phyloP scores from a whole-genome alignment of 1,284 basidiomycete species.

The Mycena sp. region DNA sequence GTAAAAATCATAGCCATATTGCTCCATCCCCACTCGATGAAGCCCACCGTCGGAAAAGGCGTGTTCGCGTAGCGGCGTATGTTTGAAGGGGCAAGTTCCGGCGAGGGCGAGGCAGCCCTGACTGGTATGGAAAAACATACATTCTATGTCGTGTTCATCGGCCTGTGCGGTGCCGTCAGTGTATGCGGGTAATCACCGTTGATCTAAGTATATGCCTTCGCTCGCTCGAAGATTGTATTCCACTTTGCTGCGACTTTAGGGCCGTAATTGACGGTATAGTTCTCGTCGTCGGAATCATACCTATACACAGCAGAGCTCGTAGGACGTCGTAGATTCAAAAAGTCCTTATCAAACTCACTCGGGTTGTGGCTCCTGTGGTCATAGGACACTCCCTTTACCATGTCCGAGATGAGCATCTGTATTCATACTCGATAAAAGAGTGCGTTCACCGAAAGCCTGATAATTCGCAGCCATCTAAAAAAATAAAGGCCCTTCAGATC shows the following conservation, averaged over 20 bases:
- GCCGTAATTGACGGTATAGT: neutral
- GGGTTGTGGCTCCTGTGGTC: neutral
- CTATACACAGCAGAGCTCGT: neutral
- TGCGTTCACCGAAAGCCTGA: neutral
- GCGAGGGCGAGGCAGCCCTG: slow-evolving; percentile 15
- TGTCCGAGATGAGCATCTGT: neutral
- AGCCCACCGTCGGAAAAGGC: neutral
- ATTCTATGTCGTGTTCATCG: slow-evolving; percentile 15
- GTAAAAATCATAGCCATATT: no score
- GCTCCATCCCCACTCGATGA: neutral
- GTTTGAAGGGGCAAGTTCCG: slow-evolving; percentile 12
- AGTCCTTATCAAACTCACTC: neutral
- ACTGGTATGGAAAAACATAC: slow-evolving; percentile 13
- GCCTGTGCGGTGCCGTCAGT: neutral
- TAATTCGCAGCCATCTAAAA: slow-evolving; percentile 19
- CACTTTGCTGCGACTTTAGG: slow-evolving; percentile 10
- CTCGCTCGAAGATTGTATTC: slow-evolving; percentile 14
- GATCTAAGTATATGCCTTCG: neutral
- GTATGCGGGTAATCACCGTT: neutral
- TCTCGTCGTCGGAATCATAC: slow-evolving; percentile 2
- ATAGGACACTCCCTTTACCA: slow-evolving; percentile 7
- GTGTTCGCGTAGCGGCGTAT: neutral
- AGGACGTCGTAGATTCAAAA: neutral
- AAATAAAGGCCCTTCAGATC: neutral
- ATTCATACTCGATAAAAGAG: neutral